Base-by-base conservation (phyloP, 306 rosid species). In the Hippophae rhamnoides region DNA sequence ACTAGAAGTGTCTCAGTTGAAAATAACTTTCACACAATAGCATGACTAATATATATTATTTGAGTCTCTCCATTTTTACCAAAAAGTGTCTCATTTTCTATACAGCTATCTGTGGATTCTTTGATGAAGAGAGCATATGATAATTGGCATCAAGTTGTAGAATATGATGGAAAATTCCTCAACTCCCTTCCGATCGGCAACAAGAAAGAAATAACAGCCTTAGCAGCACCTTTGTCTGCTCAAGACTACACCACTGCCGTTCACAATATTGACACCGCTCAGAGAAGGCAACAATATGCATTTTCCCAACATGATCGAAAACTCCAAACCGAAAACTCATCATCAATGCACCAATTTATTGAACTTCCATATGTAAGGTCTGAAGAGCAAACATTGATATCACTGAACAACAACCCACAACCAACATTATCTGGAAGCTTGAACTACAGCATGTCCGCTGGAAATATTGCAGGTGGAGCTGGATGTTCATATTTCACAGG, bases 141-240 rank as follows among this genome's bases (percentile, higher is more conserved):
- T n/a, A 86, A 83, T 61, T 86, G 97, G 97, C 78, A 86, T 52
- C 89, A 79, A 70, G 92, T 83, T 46, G 54, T 76, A 43, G 97
- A 89, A 78, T 89, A 86, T 62, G 88, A 89, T 62, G 83, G 85
- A 9, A 70, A 84, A 76, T 75, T 82, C 54, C 64, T 87, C 31
- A 79, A 63, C 66, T 75, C 87, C 45, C 61, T 78, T 0, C 47
- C 67, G 8, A 67, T 55, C 53, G 38, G 38, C 38, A 42, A 74
- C 12, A 73, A 62, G 71, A 72, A 74, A 63, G 79, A 63, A 5
- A 45, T 71, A 43, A 72, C 46, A 64, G 63, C 83, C 51, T 27
- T 65, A 43, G 60, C 78, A 42, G 26, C 79, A 43, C 66, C 75
- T 7, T 57, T 64, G 40, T 56, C 74, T 57, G 63, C 62, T 31